Percentiles rank a stretch among this genome's conserved stretches.
Conservation (phyloP, 2,329 filamentous ascomycete genomes). For the Rhytidhysteron rufulum region DNA sequence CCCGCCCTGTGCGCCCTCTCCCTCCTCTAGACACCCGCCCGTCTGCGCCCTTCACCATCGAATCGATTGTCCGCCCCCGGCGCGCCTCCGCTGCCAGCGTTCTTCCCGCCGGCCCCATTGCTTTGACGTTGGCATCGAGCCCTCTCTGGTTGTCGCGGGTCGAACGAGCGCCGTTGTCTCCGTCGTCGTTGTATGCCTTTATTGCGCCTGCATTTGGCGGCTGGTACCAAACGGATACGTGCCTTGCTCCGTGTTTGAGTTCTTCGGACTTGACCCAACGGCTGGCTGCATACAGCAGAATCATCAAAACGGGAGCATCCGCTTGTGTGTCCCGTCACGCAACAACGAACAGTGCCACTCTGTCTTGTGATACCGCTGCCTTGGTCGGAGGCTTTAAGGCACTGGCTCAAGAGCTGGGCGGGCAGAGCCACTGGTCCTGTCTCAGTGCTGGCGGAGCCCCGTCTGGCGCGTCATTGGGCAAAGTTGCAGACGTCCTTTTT, state of each 20-base stretch:
- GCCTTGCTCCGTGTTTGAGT: background rate
- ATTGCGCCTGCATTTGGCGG: background rate
- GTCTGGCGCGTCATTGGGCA: background rate
- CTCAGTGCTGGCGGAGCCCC: background rate
- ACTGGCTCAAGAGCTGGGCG: background rate
- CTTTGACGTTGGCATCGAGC: background rate
- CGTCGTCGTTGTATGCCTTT: background rate
- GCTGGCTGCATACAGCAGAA: conserved; percentile 3
- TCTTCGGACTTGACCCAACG: background rate
- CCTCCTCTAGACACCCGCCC: background rate
- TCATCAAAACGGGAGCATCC: conserved; percentile 1
- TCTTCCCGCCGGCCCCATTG: background rate
- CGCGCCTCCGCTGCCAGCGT: background rate
- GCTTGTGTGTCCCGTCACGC: conserved; percentile 1
- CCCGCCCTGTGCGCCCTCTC: background rate
- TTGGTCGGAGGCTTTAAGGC: conserved; percentile 1
- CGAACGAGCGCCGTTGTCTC: background rate
- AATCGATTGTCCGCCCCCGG: too few relatives aligned
- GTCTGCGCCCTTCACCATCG: background rate
- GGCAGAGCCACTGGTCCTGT: background rate
- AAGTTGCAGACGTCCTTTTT: background rate
- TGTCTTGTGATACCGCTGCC: background rate
- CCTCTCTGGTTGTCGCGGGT: background rate
- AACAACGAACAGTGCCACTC: background rate
- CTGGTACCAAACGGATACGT: conserved; percentile 1